A percentile compares a stretch with the other conserved stretches of the same genome.
These are phyloP conservation scores for Smittium mucronatum DNA, from an alignment of 371 early-diverging fungal genomes.

Conservation along the genomic window DNA sequence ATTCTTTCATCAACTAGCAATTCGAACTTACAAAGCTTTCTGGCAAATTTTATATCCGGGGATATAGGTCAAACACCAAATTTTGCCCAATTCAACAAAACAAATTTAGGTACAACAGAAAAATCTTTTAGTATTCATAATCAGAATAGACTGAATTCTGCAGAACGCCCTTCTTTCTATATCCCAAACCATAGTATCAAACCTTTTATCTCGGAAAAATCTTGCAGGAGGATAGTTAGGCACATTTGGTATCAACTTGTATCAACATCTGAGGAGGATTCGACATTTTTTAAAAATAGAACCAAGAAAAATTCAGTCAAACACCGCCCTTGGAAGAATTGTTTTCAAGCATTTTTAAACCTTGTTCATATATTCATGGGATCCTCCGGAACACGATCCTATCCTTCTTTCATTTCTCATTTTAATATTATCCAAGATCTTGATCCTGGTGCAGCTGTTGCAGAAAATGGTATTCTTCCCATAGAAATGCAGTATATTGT, in stretches of 20 bases:
- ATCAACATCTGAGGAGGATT: constrained; percentile 24
- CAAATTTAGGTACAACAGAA: background rate
- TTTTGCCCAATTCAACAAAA: background rate
- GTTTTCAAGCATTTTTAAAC: background rate
- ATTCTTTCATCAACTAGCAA: background rate
- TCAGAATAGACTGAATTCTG: constrained; percentile 17
- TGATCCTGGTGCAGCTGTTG: constrained; percentile 28
- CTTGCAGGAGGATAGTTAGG: constrained; percentile 26
- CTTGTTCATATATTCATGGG: constrained; percentile 26
- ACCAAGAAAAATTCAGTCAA: background rate
- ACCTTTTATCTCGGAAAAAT: constrained; percentile 21
- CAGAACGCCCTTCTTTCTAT: constrained; percentile 23
- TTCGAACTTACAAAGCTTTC: background rate
- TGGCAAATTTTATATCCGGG: background rate
- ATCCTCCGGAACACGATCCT: constrained; percentile 17
- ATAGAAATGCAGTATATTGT: constrained; percentile 30
- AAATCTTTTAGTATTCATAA: constrained; percentile 12
- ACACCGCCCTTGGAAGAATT: background rate
- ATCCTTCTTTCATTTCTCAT: constrained; percentile 25
- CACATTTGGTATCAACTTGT: constrained; percentile 28
- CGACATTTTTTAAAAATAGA: constrained; percentile 2
- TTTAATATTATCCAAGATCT: constrained; percentile 24
- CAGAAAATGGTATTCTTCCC: constrained; percentile 28
- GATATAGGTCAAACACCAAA: background rate
- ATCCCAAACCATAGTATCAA: background rate